Percentiles rank a stretch among this genome's conserved stretches.
Conservation (phyloP, 164 flowering plant species). For the Nymphaea thermarum region DNA sequence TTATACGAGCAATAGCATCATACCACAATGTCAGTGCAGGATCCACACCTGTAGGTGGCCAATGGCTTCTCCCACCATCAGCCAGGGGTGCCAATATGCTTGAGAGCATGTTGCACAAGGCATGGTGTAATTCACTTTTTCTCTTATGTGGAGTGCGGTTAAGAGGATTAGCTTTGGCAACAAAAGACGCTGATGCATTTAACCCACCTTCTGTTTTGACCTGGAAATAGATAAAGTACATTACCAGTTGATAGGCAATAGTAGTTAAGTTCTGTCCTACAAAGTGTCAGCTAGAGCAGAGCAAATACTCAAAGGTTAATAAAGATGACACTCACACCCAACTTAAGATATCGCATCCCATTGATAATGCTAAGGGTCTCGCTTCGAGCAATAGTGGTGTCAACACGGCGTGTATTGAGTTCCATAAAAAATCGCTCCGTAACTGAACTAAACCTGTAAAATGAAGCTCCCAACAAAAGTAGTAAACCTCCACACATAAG, state of each 20-base stretch:
- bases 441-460: conserved; percentile 83
- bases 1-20: conserved; percentile 90
- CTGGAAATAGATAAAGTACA: conserved; percentile 29
- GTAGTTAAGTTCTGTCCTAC: neutral
- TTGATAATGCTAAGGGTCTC: conserved; percentile 96
- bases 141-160: conserved; percentile 86
- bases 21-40: conserved; percentile 90
- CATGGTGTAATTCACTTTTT: conserved; percentile 97
- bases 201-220: conserved; percentile 96
- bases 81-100: conserved; percentile 95
- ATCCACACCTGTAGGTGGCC: conserved; percentile 96
- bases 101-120: conserved; percentile 97
- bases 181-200: conserved; percentile 97
- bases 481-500: neutral
- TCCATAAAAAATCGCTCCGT: conserved; percentile 99
- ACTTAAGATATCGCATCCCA: conserved; percentile 98
- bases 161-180: conserved; percentile 97
- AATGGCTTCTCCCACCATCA: conserved; percentile 91
- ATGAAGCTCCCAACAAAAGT: neutral
- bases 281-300: neutral
- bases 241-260: neutral
- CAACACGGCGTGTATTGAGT: conserved; percentile 82
- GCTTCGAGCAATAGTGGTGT: conserved; percentile 74
- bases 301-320: neutral
- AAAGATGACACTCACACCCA: conserved; percentile 57